Base-by-base conservation (phyloP, 148 eudicot species). In the Arctostaphylos glauca region DNA sequence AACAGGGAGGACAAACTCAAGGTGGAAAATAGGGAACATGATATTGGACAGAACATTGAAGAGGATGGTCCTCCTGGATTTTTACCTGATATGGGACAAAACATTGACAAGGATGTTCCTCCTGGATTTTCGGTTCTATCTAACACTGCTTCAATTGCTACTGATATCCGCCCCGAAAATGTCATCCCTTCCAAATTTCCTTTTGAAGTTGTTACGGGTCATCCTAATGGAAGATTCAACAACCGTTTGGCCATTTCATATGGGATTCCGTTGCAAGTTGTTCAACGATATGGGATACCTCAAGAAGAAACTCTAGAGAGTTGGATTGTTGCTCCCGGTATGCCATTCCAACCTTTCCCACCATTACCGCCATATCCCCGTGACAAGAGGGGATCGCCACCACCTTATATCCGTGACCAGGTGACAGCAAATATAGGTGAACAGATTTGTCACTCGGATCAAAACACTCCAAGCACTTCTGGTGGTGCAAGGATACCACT, bases 291-390 rank as follows among this genome's bases (percentile, higher is more conserved):
- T 7, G 97, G 98, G 56, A 86, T 68, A 76, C 93, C 73, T n/a
- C 62, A 86, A 72, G 81, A 82, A 25, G 93, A 81, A 75, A 53
- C 50, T 16, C 52, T 79, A 60, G 92, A 87, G 78, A 75, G 86
- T 76, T 96, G 94, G 99, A 82, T 85, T 71, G 81, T 94, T 74
- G 95, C 93, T 78, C 98, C 98, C 3, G 91, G 93, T 25, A 80
- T 94, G 73, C 92, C 93, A 23, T 94, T 96, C 87, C 89, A 86
- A 58, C 97, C 98, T 46, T 94, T 89, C 81, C 99, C 98, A 66
- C 99, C 99, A 5, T 84, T 96, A 76, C 98, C 99, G 25, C 79
- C 91, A 46, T 84, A 85, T 84, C 89, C 96, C 43, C 86, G 83
- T 73, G 84, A 72, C 23, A 79, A 62, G 81, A 74, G 83, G 67